Evolutionary conservation across 2,329 filamentous ascomycete species (phyloP).

Genomic region (Botryotinia calthae): DNA sequence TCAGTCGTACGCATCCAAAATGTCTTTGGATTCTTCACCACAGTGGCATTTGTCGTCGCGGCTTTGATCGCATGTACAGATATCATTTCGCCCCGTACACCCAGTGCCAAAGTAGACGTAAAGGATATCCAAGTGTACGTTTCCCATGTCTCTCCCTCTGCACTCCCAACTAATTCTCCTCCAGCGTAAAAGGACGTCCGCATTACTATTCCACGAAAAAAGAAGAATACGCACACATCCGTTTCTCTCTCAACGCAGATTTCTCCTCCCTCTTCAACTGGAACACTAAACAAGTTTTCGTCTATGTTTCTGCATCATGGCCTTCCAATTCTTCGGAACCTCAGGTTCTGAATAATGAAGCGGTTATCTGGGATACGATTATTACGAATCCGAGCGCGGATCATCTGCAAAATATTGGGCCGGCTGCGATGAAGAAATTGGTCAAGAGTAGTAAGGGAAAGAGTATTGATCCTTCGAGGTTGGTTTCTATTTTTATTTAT

Average conservation of each 20-base stretch:
- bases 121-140: slow-evolving; percentile 83
- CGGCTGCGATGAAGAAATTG: slow-evolving; percentile 61
- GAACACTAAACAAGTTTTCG: slow-evolving; percentile 98
- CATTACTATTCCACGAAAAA: slow-evolving; percentile 92
- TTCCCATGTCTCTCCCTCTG: neutral
- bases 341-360: slow-evolving; percentile 53
- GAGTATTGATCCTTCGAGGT: slow-evolving; percentile 48
- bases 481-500: slow-evolving; percentile 12
- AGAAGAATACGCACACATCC: slow-evolving; percentile 93
- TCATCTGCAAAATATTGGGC: slow-evolving; percentile 59
- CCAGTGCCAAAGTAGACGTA: slow-evolving; percentile 61
- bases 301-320: slow-evolving; percentile 87
- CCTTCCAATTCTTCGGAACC: slow-evolving; percentile 39
- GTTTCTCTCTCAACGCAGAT: slow-evolving; percentile 90
- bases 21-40: slow-evolving; percentile 97
- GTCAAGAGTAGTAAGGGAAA: slow-evolving; percentile 58
- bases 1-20: slow-evolving; percentile 81
- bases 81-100: slow-evolving; percentile 65
- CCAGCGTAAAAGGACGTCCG: slow-evolving; percentile 81
- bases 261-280: slow-evolving; percentile 92
- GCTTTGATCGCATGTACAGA: slow-evolving; percentile 79
- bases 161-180: neutral
- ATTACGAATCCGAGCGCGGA: slow-evolving; percentile 71
- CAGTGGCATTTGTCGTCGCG: slow-evolving; percentile 79
- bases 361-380: slow-evolving; percentile 94